These are phyloP conservation scores for Alternaria postmessia DNA, from an alignment of 2,329 filamentous ascomycete genomes.

Conservation along the genomic window DNA sequence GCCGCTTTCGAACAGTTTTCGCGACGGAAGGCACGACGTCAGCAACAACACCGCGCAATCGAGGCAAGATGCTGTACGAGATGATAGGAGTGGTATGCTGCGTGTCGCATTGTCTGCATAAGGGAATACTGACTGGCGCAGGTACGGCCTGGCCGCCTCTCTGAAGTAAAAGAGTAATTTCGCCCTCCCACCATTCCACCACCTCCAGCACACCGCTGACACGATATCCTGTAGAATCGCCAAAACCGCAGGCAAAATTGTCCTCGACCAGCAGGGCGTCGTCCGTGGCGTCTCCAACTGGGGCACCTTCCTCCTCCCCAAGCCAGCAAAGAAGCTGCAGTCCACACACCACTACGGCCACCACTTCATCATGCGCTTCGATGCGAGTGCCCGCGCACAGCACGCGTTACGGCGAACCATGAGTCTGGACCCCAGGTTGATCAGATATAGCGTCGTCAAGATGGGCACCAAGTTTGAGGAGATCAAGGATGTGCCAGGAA, in stretches of 20 bases:
- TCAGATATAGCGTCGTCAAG: conserved; percentile 86
- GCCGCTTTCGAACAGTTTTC: conserved; percentile 31
- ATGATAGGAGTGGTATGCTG: conserved; percentile 87
- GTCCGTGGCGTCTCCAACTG: conserved; percentile 94
- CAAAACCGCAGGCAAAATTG: conserved; percentile 79
- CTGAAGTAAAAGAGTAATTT: conserved; percentile 90
- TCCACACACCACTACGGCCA: conserved; percentile 84
- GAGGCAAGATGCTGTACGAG: conserved; percentile 85
- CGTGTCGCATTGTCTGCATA: background rate
- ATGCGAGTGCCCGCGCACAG: conserved; percentile 77
- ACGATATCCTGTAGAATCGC: conserved; percentile 73
- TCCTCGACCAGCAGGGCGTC: conserved; percentile 85
- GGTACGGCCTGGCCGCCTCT: conserved; percentile 90
- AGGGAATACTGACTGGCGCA: conserved; percentile 50
- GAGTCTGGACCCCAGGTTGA: conserved; percentile 86
- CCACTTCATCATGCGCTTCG: conserved; percentile 98
- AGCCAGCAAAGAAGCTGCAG: conserved; percentile 80
- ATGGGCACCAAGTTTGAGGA: conserved; percentile 73
- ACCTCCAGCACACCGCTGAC: conserved; percentile 5
- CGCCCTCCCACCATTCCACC: conserved; percentile 20
- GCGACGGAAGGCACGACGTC: conserved; percentile 25
- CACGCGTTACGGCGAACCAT: conserved; percentile 77
- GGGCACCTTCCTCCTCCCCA: conserved; percentile 89
- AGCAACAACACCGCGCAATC: conserved; percentile 9
- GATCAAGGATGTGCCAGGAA: conserved; percentile 65